Evolutionary conservation across 2,329 filamentous ascomycete species (phyloP), one percentile per base, ranked within the genome.

Genomic region (Calonectria ilicicola): DNA sequence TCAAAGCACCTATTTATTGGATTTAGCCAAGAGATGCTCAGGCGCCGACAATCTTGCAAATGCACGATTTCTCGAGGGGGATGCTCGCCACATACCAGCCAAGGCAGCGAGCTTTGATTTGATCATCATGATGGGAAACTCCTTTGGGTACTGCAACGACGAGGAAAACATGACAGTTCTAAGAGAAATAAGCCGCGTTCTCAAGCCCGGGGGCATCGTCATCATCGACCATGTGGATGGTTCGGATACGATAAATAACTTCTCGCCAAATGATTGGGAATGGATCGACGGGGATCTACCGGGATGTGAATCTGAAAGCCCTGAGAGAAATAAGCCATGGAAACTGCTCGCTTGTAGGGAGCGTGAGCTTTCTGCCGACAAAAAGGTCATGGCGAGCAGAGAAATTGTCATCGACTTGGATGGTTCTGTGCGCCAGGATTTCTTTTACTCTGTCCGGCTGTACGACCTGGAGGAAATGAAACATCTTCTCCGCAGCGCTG

Each of bases 391-490:
- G 53, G 53, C 53, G 3, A 60, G 53, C 15, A 60, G 53, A 40
- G 53, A 60, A 60, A 60, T 60, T 8, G 53, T 60, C 53, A 60
- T 60, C n/a, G 53, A 60, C 19, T 21, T 60, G 15, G 53, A 60
- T 40, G 53, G 53, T 8, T 60, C 53, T 8, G 53, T 60, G 21
- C 53, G 53, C 21, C 53, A 60, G 21, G 53, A 60, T 12, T 60
- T 60, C 14, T 60, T 60, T 21, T 60, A 40, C 21, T 60, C 53
- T 17, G 53, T 60, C 7, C 32, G 53, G 10, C 15, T 60, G 38
- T 60, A 60, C 32, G 32, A 40, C 7, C 14, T 60, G 35, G 32
- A 60, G 6, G 53, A 60, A 17, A 60, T 60, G 53, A 60, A 38
- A 5, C 53, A 35, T 35, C 17, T 60, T 23, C 32, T 60, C 17